Percentiles rank a stretch among this genome's conserved stretches.
Conservation (phyloP, 495 filamentous ascomycete genomes). For the Aspergillus biplanus region DNA sequence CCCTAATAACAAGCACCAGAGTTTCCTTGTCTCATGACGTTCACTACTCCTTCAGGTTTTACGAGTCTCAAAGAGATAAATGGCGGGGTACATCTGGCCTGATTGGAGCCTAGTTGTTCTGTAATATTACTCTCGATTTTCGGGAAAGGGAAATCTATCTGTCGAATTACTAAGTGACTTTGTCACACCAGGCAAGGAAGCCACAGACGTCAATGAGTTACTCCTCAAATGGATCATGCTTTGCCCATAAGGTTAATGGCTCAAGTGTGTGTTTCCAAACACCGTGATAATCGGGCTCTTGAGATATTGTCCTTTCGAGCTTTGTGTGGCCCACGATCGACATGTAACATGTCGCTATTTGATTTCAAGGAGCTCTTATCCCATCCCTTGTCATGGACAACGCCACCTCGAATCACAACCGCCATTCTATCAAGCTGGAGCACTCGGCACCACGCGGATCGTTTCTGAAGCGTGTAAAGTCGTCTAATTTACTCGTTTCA, state of each 20-base stretch:
- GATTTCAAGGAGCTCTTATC: neutral
- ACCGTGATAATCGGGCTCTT: neutral
- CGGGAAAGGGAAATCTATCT: neutral
- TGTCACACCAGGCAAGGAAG: neutral
- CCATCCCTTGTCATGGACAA: neutral
- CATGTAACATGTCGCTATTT: neutral
- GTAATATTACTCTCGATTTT: neutral
- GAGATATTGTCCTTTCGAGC: neutral
- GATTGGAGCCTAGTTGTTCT: neutral
- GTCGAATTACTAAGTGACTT: neutral
- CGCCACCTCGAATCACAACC: conserved; percentile 1
- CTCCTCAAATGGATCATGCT: too few species aligned
- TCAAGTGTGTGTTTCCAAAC: neutral
- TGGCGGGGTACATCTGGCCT: neutral
- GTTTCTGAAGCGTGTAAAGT: conserved; percentile 4
- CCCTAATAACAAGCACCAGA: too few species aligned
- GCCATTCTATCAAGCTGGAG: neutral
- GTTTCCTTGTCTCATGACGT: neutral
- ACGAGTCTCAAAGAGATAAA: neutral
- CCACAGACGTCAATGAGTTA: neutral
- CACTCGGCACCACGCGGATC: neutral
- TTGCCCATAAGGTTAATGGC: too few species aligned
- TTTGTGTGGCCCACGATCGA: neutral
- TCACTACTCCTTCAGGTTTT: neutral
- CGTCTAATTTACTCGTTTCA: neutral